These are phyloP conservation scores for Solanum chmielewskii DNA, from an alignment of 257 asterid genomes.

Conservation along the genomic window DNA sequence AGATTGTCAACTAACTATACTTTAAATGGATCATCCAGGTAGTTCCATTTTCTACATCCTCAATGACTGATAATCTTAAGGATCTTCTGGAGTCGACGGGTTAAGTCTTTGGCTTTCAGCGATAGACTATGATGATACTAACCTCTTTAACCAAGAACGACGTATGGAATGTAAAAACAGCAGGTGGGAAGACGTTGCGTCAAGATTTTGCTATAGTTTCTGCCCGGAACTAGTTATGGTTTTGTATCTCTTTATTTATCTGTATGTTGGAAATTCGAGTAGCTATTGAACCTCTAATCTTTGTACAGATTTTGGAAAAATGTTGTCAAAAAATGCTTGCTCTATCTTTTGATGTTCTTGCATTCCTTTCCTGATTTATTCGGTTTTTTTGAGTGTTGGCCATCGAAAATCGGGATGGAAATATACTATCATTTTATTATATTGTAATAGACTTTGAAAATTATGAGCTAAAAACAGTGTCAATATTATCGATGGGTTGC, in stretches of 20 bases:
- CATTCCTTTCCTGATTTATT: background rate
- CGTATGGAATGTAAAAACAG: background rate
- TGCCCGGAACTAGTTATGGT: background rate
- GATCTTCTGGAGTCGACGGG: slow-evolving; percentile 3
- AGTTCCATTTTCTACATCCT: slow-evolving; percentile 16
- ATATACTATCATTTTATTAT: background rate
- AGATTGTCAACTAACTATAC: background rate
- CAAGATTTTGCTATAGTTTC: background rate
- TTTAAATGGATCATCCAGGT: slow-evolving; percentile 18
- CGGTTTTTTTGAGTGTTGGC: background rate
- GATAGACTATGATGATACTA: background rate
- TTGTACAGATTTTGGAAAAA: background rate
- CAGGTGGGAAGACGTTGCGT: background rate
- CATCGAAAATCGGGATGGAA: too few relatives aligned
- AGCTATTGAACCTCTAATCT: background rate
- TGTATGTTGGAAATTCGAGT: background rate
- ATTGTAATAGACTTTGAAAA: background rate
- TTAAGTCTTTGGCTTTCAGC: background rate
- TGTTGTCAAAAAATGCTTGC: background rate
- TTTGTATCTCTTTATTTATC: background rate
- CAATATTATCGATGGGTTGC: background rate
- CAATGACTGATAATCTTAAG: slow-evolving; percentile 5
- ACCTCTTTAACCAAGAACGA: background rate
- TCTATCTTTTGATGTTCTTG: background rate
- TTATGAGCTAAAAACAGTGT: background rate